Base-by-base conservation (phyloP, 164 flowering plant species). In the Magnolia officinalis region DNA sequence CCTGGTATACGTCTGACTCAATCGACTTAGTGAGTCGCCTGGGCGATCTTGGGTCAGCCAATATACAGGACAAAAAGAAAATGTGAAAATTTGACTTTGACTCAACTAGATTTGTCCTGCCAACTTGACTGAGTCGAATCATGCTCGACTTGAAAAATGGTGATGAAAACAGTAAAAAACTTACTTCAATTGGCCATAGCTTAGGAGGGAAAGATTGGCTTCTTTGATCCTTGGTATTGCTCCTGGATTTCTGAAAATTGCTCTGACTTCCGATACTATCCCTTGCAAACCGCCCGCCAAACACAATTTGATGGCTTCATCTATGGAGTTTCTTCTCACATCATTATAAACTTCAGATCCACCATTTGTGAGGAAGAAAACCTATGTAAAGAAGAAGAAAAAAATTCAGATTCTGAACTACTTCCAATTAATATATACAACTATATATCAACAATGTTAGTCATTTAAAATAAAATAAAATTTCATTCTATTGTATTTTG, bases 111-210 rank as follows among this genome's bases (percentile, higher is more conserved):
- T 65, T 65, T 24, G 10, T 11, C 29, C 24, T 20, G 4, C 37
- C 24, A 65, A 29, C 16, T 23, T 29, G 24, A 11, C 1, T 65
- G 5, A 11, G 16, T 29, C 37, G 8, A 65, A 20, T 65, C 68
- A 65, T 21, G 24, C 65, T 21, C 68, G 11, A 65, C 29, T 23
- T 65, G 21, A 7, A n/a, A 23, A 11, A 23, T 24, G 29, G 68
- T 65, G 68, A 63, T 63, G 21, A 23, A 65, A 65, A 65, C 13
- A 21, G 24, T 8, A 65, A 65, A 4, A 52, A 67, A 59, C 89
- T 85, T 86, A 92, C 98, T 96, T 96, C 71, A 94, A 75, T 78
- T 86, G 87, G 63, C 99, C 99, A 68, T 92, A 94, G 37, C 96
- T 90, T 1, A 94, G 76, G 71, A 96, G 92, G 1, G 90, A 87